A percentile compares a stretch with the other conserved stretches of the same genome.
Conservation (phyloP, 306 rosid species). For the Crataegus laevigata region DNA sequence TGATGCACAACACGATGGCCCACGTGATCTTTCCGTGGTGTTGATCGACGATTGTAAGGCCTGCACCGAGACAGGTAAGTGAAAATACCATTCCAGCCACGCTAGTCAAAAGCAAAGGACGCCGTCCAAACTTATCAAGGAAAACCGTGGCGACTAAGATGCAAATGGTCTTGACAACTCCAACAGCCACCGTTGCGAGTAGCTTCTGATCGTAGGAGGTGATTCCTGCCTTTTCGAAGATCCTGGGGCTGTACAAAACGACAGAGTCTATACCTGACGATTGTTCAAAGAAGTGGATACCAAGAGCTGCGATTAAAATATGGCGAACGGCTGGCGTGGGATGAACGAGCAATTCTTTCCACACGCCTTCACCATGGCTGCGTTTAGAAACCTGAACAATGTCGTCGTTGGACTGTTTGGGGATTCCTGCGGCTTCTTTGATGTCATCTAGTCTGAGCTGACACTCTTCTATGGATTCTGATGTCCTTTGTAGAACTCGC, state of each 20-base stretch:
- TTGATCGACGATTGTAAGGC: constrained; percentile 36
- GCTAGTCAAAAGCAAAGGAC: constrained; percentile 43
- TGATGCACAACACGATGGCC: constrained; percentile 51
- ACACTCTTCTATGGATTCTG: not conserved
- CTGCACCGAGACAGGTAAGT: constrained; percentile 23
- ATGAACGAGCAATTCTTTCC: constrained; percentile 47
- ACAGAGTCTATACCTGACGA: constrained; percentile 55
- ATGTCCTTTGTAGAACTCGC: not conserved
- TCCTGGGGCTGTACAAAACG: constrained; percentile 50
- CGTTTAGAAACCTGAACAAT: not conserved
- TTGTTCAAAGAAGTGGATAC: constrained; percentile 65
- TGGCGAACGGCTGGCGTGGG: constrained; percentile 58
- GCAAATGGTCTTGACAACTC: constrained; percentile 33
- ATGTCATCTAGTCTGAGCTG: not conserved
- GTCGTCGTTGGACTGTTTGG: not conserved
- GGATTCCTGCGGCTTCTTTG: not conserved
- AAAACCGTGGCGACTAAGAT: constrained; percentile 49
- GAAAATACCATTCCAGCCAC: constrained; percentile 49
- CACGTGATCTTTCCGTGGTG: constrained; percentile 10
- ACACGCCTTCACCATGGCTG: constrained; percentile 33
- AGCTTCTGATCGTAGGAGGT: constrained; percentile 10
- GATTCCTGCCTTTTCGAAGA: constrained; percentile 54
- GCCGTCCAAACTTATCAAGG: constrained; percentile 47
- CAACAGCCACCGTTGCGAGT: constrained; percentile 60
- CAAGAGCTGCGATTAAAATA: constrained; percentile 37